Percentiles rank a stretch among this genome's conserved stretches.
Conservation (phyloP, 2,329 filamentous ascomycete species). For the Pseudogymnoascus sp. region DNA sequence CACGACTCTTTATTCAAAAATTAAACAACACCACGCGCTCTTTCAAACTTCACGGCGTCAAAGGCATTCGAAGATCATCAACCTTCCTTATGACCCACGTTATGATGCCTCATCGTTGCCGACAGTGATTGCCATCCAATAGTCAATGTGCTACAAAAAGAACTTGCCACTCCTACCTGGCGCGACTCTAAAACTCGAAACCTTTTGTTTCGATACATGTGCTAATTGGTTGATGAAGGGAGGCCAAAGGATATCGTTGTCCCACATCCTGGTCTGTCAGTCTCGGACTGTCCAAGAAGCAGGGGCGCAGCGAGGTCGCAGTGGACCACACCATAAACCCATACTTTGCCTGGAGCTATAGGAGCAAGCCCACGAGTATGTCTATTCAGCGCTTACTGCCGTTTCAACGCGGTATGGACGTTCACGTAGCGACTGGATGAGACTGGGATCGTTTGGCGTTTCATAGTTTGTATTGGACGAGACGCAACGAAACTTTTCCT, state of each 20-base stretch:
- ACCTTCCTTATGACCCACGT: neutral
- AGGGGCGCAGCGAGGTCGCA: neutral
- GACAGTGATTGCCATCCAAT: neutral
- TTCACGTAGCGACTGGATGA: neutral
- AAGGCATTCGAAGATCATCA: slow-evolving; percentile 1
- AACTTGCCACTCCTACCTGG: slow-evolving; percentile 1
- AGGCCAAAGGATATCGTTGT: neutral
- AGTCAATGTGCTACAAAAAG: neutral
- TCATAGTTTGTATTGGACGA: slow-evolving; percentile 5
- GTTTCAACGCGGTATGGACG: slow-evolving; percentile 1
- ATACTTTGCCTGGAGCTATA: neutral
- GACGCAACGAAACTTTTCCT: slow-evolving; percentile 1
- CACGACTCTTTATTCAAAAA: slow-evolving; percentile 2
- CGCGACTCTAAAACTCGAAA: slow-evolving; percentile 4
- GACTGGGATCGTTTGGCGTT: slow-evolving; percentile 4
- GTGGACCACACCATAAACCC: neutral
- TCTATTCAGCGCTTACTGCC: neutral
- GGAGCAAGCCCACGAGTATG: neutral
- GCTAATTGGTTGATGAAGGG: neutral
- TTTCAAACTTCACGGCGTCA: neutral
- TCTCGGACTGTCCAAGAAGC: neutral
- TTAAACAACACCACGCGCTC: neutral
- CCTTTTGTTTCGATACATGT: neutral
- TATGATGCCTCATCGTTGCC: neutral
- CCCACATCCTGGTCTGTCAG: neutral